Percentiles rank a stretch among this genome's conserved stretches.
Conservation (phyloP, 2,329 filamentous ascomycete species). For the Fusarium veterinarium region DNA sequence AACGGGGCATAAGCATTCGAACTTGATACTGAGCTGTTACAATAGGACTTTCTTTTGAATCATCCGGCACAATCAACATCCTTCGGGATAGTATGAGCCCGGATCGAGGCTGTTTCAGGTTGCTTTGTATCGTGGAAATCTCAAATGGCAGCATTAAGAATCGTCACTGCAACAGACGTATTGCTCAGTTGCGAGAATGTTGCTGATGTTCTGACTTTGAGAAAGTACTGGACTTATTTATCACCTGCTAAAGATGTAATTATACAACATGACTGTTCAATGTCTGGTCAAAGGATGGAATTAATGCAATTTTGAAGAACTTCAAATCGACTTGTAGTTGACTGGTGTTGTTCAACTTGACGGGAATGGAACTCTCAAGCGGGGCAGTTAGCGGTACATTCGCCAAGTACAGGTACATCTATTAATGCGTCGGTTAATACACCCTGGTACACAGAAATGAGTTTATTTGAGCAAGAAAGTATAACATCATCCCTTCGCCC, state of each 20-base stretch:
- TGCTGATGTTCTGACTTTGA: neutral
- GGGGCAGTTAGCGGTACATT: slow-evolving; percentile 11
- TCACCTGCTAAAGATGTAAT: neutral
- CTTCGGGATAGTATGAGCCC: neutral
- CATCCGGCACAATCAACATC: neutral
- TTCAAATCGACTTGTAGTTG: neutral
- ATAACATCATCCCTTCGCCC: neutral
- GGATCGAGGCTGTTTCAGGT: neutral
- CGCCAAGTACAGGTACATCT: slow-evolving; percentile 29
- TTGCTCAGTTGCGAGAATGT: neutral
- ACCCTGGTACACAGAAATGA: slow-evolving; percentile 11
- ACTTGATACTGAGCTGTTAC: slow-evolving; percentile 2
- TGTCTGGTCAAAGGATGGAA: too few species aligned
- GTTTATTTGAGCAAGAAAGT: slow-evolving; percentile 38
- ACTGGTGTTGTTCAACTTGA: neutral
- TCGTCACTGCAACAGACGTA: neutral
- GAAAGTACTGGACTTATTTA: neutral
- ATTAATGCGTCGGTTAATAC: neutral
- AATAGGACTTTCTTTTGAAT: neutral
- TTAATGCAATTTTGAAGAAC: neutral
- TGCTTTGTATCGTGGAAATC: neutral
- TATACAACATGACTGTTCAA: neutral
- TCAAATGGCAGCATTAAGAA: neutral
- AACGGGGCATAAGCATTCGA: neutral
- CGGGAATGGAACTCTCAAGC: neutral